These are phyloP conservation scores for Hygrophoropsis aurantiaca DNA, from an alignment of 768 basidiomycete species.

Conservation along the genomic window DNA sequence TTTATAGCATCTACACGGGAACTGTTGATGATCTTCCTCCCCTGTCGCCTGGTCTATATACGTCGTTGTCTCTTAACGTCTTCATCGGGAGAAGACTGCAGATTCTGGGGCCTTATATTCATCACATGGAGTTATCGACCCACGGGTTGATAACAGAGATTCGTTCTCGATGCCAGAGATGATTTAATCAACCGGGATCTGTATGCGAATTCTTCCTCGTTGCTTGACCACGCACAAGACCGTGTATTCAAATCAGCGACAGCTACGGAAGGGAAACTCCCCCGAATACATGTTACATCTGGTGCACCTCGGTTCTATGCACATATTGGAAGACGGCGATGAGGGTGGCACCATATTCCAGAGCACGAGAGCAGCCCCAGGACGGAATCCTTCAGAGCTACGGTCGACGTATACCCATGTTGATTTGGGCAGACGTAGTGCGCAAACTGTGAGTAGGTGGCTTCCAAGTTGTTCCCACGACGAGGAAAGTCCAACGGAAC, in stretches of 20 bases:
- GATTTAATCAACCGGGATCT: conserved; percentile 25
- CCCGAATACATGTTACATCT: conserved; percentile 9
- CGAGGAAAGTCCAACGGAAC: conserved; percentile 33
- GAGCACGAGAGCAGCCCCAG: conserved; percentile 29
- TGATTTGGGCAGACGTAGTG: no score
- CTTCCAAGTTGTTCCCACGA: conserved; percentile 31
- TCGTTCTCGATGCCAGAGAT: conserved; percentile 50
- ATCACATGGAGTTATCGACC: conserved; percentile 39
- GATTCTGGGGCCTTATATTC: conserved; percentile 13
- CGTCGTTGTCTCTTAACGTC: conserved; percentile 16
- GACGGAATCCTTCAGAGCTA: conserved; percentile 1
- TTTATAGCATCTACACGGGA: neutral
- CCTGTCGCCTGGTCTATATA: conserved; percentile 1
- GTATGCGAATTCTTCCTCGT: conserved; percentile 6
- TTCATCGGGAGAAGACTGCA: conserved; percentile 10
- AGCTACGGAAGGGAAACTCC: conserved; percentile 11
- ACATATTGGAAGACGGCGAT: conserved; percentile 33
- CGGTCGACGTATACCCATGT: neutral
- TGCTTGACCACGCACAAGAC: conserved; percentile 23
- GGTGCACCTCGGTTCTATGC: conserved; percentile 28
- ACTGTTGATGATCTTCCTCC: conserved; percentile 4
- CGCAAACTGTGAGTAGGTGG: conserved; percentile 16
- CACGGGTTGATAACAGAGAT: conserved; percentile 54
- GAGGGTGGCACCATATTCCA: conserved; percentile 16
- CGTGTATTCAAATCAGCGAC: conserved; percentile 1